Percentiles rank a stretch among this genome's conserved stretches.
Evolutionary conservation across 169 alveolate genomes (phyloP).

Genomic region (Babesia ovata): DNA sequence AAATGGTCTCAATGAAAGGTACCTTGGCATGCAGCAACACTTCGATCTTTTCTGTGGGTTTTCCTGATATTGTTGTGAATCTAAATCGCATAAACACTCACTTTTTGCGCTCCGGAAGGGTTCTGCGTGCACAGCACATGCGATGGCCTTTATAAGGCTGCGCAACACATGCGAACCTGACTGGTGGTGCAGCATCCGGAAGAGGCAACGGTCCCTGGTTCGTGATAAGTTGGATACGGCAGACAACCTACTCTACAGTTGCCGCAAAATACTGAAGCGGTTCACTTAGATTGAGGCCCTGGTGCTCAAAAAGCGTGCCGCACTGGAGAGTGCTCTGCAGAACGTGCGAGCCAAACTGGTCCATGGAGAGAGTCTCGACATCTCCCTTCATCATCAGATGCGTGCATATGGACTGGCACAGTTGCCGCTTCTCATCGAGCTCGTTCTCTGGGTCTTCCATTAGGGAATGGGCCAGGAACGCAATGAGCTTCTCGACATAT

Average conservation of each 20-base stretch:
- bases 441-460: conserved; percentile 45
- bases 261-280: conserved; percentile 32
- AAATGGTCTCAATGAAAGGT: background rate
- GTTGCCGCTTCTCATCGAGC: conserved; percentile 38
- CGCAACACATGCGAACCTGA: conserved; percentile 63
- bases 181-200: conserved; percentile 37
- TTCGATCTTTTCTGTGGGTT: conserved; percentile 1
- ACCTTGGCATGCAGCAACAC: conserved; percentile 26
- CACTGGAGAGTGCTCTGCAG: conserved; percentile 53
- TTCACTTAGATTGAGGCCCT: conserved; percentile 5
- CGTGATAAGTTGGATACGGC: no score
- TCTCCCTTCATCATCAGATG: conserved; percentile 34
- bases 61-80: background rate
- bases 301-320: conserved; percentile 37
- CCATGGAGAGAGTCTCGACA: conserved; percentile 34
- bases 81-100: background rate
- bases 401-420: conserved; percentile 15
- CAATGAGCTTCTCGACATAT: conserved; percentile 48
- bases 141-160: conserved; percentile 32
- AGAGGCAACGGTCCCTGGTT: conserved; percentile 58
- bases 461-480: conserved; percentile 48
- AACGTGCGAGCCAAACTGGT: conserved; percentile 52
- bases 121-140: conserved; percentile 35
- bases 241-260: conserved; percentile 42
- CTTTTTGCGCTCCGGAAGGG: conserved; percentile 19